Evolutionary conservation across 805 yeast genomes (phyloP).

Genomic region (Wickerhamiella australiensis): DNA sequence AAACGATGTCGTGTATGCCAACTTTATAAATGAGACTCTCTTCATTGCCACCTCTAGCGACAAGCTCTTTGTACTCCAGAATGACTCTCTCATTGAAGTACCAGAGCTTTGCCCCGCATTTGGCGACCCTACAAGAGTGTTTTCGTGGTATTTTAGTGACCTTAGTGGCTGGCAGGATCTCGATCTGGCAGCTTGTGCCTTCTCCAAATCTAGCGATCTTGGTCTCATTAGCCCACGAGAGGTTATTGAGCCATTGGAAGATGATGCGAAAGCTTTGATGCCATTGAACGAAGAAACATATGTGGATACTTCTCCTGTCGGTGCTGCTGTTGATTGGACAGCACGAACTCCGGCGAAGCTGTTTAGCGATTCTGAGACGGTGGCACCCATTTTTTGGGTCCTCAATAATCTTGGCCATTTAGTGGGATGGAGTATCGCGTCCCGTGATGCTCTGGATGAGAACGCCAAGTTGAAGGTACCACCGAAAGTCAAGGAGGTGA

Average conservation of each 20-base stretch:
- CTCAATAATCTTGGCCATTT: slow-evolving; percentile 20
- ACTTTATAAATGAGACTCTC: background rate
- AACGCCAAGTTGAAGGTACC: background rate
- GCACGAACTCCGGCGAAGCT: slow-evolving; percentile 9
- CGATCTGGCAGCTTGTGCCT: slow-evolving; percentile 13
- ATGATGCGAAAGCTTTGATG: slow-evolving; percentile 15
- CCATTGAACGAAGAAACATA: slow-evolving; percentile 15
- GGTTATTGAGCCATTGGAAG: slow-evolving; percentile 10
- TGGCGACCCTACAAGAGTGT: slow-evolving; percentile 13
- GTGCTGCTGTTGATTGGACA: slow-evolving; percentile 16
- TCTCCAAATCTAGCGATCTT: slow-evolving; percentile 18
- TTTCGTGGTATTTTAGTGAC: slow-evolving; percentile 15
- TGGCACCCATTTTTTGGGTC: slow-evolving; percentile 18
- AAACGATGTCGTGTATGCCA: background rate
- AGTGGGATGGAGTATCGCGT: slow-evolving; percentile 18
- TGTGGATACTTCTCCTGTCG: slow-evolving; percentile 17
- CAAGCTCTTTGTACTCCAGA: slow-evolving; percentile 3
- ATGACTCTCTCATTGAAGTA: slow-evolving; percentile 1
- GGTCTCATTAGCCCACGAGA: background rate
- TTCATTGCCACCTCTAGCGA: slow-evolving; percentile 1
- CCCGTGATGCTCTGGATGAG: slow-evolving; percentile 11
- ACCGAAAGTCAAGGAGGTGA: background rate
- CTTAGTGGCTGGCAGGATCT: slow-evolving; percentile 9
- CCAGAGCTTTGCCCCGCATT: slow-evolving; percentile 19
- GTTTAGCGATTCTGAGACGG: slow-evolving; percentile 15